phyloP scores from a whole-genome alignment of 1,139 yeast species.

The Keqinozyma sinolaborantium region DNA sequence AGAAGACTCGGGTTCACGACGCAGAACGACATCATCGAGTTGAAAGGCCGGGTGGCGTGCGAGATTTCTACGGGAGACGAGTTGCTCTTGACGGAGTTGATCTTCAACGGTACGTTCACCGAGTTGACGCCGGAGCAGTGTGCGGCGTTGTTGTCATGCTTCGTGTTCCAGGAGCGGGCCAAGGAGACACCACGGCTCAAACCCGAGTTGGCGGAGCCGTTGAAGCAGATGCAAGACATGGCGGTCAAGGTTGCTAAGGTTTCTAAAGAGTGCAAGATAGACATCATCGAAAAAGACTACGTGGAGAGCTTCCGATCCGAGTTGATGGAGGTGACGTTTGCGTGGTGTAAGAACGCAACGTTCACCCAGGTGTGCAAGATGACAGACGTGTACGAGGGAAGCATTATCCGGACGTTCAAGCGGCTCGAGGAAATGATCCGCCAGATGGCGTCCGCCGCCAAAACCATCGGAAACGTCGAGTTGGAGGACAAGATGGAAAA shows the following conservation, averaged over 20 bases:
- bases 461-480: constrained; percentile 85
- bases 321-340: constrained; percentile 92
- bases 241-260: constrained; percentile 88
- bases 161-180: constrained; percentile 94
- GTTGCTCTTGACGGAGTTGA: constrained; percentile 79
- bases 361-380: constrained; percentile 96
- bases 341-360: constrained; percentile 96
- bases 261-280: constrained; percentile 84
- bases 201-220: constrained; percentile 87
- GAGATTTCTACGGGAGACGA: constrained; percentile 97
- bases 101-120: constrained; percentile 92
- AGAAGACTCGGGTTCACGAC: constrained; percentile 82
- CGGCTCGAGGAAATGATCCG: constrained; percentile 89
- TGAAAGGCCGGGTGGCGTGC: constrained; percentile 94
- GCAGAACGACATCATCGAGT: constrained; percentile 79
- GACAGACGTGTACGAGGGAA: constrained; percentile 98
- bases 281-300: constrained; percentile 85
- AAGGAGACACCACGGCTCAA: constrained; percentile 83
- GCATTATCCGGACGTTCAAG: constrained; percentile 89
- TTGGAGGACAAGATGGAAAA: constrained; percentile 86
- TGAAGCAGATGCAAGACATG: constrained; percentile 82
- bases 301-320: constrained; percentile 88
- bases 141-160: constrained; percentile 88
- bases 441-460: constrained; percentile 87
- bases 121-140: constrained; percentile 86